Conservation (phyloP, 1,284 basidiomycete genomes). For the Malassezia sp. region DNA sequence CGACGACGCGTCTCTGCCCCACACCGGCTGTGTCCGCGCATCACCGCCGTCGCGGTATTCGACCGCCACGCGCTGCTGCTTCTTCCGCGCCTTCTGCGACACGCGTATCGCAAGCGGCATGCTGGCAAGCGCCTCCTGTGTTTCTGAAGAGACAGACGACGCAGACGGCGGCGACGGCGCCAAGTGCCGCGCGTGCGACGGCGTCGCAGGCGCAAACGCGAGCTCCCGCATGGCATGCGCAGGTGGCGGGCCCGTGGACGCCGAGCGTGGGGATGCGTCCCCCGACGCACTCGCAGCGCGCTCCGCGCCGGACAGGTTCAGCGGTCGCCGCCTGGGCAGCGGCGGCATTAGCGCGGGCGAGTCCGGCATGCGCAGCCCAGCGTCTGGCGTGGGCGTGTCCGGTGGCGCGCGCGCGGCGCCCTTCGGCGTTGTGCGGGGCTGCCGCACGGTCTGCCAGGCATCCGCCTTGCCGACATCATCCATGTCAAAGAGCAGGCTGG, state of each 20-base stretch:
- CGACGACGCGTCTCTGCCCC: too few species aligned
- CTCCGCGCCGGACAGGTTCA: not conserved
- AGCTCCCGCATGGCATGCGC: too few species aligned
- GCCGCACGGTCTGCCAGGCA: slow-evolving; percentile 9
- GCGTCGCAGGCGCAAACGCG: too few species aligned
- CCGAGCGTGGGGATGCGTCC: not conserved
- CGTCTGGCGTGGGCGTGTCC: not conserved
- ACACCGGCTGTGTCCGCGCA: too few species aligned
- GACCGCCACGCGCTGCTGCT: slow-evolving; percentile 28
- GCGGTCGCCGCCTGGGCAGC: too few species aligned
- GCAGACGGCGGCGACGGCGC: slow-evolving; percentile 2
- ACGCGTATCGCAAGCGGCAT: slow-evolving; percentile 23
- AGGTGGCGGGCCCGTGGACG: not conserved
- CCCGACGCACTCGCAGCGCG: not conserved
- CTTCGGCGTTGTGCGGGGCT: not conserved
- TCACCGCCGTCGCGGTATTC: too few species aligned
- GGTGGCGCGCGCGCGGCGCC: slow-evolving; percentile 1
- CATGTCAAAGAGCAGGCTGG: slow-evolving; percentile 13
- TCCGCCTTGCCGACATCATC: slow-evolving; percentile 6
- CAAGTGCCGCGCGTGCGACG: not conserved
- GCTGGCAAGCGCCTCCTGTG: slow-evolving; percentile 9
- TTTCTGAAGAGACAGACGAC: slow-evolving; percentile 11
- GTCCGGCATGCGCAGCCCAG: too few species aligned
- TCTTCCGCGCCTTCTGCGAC: slow-evolving; percentile 42
- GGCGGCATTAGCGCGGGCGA: too few species aligned